phyloP scores from a whole-genome alignment of 371 early-diverging fungal species.

The Lichtheimia corymbifera region DNA sequence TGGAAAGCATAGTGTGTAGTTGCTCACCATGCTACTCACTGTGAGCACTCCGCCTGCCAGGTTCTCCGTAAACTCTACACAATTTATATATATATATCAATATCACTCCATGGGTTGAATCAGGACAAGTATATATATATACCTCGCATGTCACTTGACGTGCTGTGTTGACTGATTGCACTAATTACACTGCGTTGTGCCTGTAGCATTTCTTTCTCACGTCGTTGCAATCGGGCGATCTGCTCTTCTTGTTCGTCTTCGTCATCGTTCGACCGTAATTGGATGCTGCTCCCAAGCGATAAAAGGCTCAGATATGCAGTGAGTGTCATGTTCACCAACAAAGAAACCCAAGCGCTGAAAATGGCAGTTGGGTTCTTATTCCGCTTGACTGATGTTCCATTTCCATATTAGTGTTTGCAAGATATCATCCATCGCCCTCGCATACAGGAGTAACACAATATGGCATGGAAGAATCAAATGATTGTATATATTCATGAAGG shows the following conservation, averaged over 20 bases:
- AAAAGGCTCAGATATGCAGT: constrained; percentile 39
- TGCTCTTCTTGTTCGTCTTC: constrained; percentile 23
- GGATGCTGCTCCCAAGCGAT: constrained; percentile 34
- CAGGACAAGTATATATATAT: neutral
- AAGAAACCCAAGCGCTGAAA: neutral
- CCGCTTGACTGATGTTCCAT: neutral
- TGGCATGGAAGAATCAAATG: neutral
- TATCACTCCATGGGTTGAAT: neutral
- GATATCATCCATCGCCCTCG: neutral
- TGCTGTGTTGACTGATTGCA: constrained; percentile 30
- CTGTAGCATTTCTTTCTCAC: constrained; percentile 22
- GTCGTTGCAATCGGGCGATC: constrained; percentile 10
- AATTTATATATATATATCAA: neutral
- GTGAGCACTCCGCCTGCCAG: constrained; percentile 52
- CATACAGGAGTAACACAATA: neutral
- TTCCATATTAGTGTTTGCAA: neutral
- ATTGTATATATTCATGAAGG: too few species aligned
- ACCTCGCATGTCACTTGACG: constrained; percentile 38
- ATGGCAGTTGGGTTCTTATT: neutral
- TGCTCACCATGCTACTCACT: constrained; percentile 57
- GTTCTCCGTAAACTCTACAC: constrained; percentile 50
- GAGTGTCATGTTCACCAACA: constrained; percentile 31
- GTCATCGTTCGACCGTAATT: constrained; percentile 19
- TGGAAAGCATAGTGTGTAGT: constrained; percentile 60
- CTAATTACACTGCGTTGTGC: constrained; percentile 36